A percentile compares a stretch with the other conserved stretches of the same genome.
phyloP scores from a whole-genome alignment of 768 basidiomycete genomes.

The Chalciporus chontae region DNA sequence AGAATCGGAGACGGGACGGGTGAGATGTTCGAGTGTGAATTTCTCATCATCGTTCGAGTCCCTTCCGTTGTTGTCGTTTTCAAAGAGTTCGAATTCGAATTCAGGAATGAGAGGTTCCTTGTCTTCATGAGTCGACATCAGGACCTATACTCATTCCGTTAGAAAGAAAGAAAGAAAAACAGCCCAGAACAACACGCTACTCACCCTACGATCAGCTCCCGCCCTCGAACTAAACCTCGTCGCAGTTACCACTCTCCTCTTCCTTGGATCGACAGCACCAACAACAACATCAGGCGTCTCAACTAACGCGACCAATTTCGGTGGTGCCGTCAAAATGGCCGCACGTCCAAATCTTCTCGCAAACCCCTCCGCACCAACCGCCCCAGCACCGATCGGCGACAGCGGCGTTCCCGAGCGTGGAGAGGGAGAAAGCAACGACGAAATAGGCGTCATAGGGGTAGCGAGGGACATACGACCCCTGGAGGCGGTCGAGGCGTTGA shows the following conservation, averaged over 20 bases:
- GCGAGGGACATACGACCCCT: slow-evolving; percentile 45
- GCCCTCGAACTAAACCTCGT: slow-evolving; percentile 82
- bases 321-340: slow-evolving; percentile 78
- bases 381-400: slow-evolving; percentile 24
- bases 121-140: slow-evolving; percentile 79
- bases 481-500: slow-evolving; percentile 31
- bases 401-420: slow-evolving; percentile 34
- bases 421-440: slow-evolving; percentile 28
- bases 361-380: slow-evolving; percentile 33
- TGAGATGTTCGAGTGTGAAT: slow-evolving; percentile 9
- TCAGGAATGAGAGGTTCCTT: slow-evolving; percentile 33
- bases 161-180: background rate
- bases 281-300: slow-evolving; percentile 89
- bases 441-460: slow-evolving; percentile 39
- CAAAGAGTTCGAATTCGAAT: slow-evolving; percentile 21
- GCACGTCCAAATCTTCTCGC: slow-evolving; percentile 61
- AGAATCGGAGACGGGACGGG: slow-evolving; percentile 12
- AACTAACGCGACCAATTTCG: slow-evolving; percentile 75
- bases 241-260: slow-evolving; percentile 81
- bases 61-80: slow-evolving; percentile 22
- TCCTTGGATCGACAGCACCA: slow-evolving; percentile 81
- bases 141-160: slow-evolving; percentile 46
- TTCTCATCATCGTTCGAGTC: background rate
- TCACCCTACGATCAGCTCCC: slow-evolving; percentile 78
- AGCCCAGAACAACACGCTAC: slow-evolving; percentile 28